Conservation (phyloP, 2,329 filamentous ascomycete species). For the Trichoderma koningiopsis region DNA sequence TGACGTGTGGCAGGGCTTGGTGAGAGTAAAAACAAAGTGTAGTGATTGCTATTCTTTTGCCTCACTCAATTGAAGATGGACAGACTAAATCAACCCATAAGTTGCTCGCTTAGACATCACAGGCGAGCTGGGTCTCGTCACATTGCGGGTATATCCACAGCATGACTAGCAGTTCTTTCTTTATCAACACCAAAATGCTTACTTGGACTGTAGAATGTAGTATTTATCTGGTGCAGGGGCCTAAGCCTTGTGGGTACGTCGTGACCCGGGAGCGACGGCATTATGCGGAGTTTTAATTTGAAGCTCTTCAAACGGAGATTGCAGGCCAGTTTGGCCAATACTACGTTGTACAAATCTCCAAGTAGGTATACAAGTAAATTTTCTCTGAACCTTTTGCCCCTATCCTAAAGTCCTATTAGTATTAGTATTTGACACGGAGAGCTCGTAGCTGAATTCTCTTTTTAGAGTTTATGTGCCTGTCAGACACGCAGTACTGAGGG, state of each 20-base stretch:
- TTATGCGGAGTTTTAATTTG: constrained; percentile 4
- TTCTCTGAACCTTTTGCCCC: background rate
- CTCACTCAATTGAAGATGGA: background rate
- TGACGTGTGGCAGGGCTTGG: background rate
- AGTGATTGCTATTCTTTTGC: background rate
- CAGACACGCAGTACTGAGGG: background rate
- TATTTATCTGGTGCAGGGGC: background rate
- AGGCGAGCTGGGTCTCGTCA: background rate
- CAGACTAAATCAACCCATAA: background rate
- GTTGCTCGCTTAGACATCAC: background rate
- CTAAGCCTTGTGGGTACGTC: constrained; percentile 14
- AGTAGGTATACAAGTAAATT: background rate
- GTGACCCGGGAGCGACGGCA: constrained; percentile 11
- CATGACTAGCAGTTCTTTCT: background rate
- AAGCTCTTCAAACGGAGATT: background rate
- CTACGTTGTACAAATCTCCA: background rate
- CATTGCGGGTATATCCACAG: background rate
- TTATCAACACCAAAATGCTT: background rate
- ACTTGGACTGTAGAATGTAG: background rate
- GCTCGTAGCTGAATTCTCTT: background rate
- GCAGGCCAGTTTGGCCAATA: background rate
- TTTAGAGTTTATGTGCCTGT: constrained; percentile 23
- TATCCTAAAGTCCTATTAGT: background rate
- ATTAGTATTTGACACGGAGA: background rate
- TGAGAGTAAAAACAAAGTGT: background rate